phyloP scores from a whole-genome alignment of 805 yeast species.

The Ogataea ramenticola region DNA sequence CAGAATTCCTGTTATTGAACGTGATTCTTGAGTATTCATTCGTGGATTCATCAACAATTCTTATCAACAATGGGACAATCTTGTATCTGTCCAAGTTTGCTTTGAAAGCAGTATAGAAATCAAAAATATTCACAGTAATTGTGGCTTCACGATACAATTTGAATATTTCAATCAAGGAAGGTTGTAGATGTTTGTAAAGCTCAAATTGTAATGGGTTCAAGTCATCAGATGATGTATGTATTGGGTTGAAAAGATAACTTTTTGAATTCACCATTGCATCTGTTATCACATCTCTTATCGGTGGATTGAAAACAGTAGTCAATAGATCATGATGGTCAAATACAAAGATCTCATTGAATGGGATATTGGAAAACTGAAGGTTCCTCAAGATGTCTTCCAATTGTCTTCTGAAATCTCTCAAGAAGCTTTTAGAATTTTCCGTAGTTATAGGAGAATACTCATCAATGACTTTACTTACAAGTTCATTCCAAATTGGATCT shows the following conservation, averaged over 20 bases:
- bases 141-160: slow-evolving; percentile 76
- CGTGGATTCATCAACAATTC: neutral
- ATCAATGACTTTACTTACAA: neutral
- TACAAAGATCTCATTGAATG: slow-evolving; percentile 38
- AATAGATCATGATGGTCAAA: slow-evolving; percentile 24
- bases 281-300: slow-evolving; percentile 32
- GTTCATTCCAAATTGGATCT: slow-evolving; percentile 9
- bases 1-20: neutral
- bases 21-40: neutral
- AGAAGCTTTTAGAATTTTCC: slow-evolving; percentile 2
- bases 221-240: slow-evolving; percentile 12
- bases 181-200: slow-evolving; percentile 35
- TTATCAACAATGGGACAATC: slow-evolving; percentile 10
- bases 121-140: slow-evolving; percentile 33
- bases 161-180: slow-evolving; percentile 48
- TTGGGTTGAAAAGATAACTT: slow-evolving; percentile 17
- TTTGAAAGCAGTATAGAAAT: slow-evolving; percentile 28
- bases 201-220: slow-evolving; percentile 5
- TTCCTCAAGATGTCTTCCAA: slow-evolving; percentile 14
- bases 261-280: slow-evolving; percentile 35
- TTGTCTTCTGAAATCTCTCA: slow-evolving; percentile 10
- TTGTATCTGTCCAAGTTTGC: slow-evolving; percentile 21
- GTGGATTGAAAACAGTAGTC: slow-evolving; percentile 34
- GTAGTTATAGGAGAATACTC: slow-evolving; percentile 1
- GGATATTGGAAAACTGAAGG: slow-evolving; percentile 17